Evolutionary conservation across 139 green algal genomes (phyloP).

Genomic region (Chlamydomonas asymmetrica): DNA sequence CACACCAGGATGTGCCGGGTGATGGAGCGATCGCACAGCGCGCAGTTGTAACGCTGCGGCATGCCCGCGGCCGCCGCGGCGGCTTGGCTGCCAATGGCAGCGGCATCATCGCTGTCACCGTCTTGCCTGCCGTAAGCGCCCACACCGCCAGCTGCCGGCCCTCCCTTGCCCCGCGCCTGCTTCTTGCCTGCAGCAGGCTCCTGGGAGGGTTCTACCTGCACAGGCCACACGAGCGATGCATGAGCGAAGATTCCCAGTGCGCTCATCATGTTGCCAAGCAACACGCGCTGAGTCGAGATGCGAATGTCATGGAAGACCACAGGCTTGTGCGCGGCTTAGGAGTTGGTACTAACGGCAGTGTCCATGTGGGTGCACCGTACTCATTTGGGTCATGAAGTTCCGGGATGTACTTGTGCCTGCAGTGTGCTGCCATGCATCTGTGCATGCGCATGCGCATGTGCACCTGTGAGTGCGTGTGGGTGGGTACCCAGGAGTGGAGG

Average conservation of each 20-base stretch:
- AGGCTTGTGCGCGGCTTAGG: no score
- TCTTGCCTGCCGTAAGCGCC: not conserved
- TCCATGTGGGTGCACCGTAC: no score
- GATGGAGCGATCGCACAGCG: conserved; percentile 9
- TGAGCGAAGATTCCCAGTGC: not conserved
- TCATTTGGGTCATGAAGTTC: no score
- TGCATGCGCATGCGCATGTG: no score
- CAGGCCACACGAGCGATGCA: not conserved
- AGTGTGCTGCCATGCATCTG: no score
- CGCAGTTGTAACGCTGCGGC: not conserved
- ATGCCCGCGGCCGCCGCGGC: not conserved
- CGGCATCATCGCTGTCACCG: not conserved
- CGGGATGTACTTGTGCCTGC: no score
- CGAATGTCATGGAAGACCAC: no score
- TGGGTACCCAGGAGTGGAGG: no score
- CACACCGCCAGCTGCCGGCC: not conserved
- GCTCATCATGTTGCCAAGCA: not conserved
- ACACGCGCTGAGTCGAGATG: no score
- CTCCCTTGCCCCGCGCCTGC: not conserved
- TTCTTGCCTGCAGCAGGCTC: not conserved
- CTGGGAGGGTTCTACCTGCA: no score
- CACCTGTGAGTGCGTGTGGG: no score
- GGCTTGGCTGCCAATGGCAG: not conserved
- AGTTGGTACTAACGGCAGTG: no score
- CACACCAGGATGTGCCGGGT: conserved; percentile 20